Percentiles rank a stretch among this genome's conserved stretches.
Conservation (phyloP, 768 basidiomycete species). For the Xerocomus brunneocitrinus region DNA sequence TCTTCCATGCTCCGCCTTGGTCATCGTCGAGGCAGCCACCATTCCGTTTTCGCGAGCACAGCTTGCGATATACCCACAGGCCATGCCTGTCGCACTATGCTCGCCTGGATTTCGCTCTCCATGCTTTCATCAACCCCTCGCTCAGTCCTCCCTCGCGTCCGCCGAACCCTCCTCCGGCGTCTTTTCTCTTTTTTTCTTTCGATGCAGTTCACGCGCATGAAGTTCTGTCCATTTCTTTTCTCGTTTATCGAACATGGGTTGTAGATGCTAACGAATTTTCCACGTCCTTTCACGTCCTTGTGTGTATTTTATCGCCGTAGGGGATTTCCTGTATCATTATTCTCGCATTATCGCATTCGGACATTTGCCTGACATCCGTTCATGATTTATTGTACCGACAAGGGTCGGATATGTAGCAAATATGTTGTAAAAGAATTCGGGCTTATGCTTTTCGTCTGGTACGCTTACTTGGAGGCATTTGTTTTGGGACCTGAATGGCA, state of each 20-base stretch:
- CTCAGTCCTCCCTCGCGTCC: slow-evolving; percentile 4
- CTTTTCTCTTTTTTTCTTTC: not conserved
- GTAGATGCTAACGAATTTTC: slow-evolving; percentile 23
- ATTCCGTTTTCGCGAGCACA: slow-evolving; percentile 7
- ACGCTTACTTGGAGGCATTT: not conserved
- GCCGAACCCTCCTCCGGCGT: not conserved
- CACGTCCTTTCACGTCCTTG: slow-evolving; percentile 25
- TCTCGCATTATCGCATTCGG: slow-evolving; percentile 28
- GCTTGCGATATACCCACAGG: slow-evolving; percentile 21
- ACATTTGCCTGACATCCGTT: slow-evolving; percentile 12
- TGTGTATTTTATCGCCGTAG: slow-evolving; percentile 27
- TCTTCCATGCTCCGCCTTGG: slow-evolving; percentile 16
- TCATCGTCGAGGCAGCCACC: slow-evolving; percentile 15
- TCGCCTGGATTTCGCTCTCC: slow-evolving; percentile 16
- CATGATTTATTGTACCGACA: slow-evolving; percentile 24
- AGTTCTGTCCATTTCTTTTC: not conserved
- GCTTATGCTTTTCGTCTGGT: not conserved
- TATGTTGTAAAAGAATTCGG: slow-evolving; percentile 33
- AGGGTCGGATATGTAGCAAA: slow-evolving; percentile 29
- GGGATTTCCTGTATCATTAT: slow-evolving; percentile 33
- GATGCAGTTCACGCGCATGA: no score
- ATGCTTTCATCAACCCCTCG: slow-evolving; percentile 25
- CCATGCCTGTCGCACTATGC: slow-evolving; percentile 15
- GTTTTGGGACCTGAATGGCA: slow-evolving; percentile 12
- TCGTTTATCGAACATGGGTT: slow-evolving; percentile 6